These are phyloP conservation scores for Backusella parvicylindrica DNA, from an alignment of 192 early-diverging fungal genomes.

Conservation along the genomic window DNA sequence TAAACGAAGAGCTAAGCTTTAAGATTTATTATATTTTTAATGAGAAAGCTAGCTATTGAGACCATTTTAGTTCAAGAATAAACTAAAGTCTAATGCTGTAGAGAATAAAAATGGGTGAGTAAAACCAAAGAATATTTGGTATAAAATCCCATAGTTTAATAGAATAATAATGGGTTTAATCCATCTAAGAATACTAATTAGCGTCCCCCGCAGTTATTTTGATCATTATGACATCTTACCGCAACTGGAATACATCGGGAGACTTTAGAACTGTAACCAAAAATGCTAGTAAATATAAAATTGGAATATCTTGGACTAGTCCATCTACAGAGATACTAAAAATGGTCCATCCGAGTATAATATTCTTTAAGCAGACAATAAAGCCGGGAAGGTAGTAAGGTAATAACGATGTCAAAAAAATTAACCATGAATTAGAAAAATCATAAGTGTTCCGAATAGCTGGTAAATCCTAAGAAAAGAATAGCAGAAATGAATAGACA, in stretches of 20 bases:
- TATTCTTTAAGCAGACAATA: conserved; percentile 7
- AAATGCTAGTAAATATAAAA: not conserved
- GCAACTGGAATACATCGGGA: not conserved
- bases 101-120: conserved; percentile 51
- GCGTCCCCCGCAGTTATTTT: not conserved
- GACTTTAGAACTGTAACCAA: not conserved
- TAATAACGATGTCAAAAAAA: conserved; percentile 5
- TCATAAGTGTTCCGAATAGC: not conserved
- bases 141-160: not conserved
- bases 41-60: too few species aligned
- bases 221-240: not conserved
- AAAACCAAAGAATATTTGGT: conserved; percentile 1
- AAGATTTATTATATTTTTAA: too few species aligned
- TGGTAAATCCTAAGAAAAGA: conserved; percentile 4
- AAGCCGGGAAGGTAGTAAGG: conserved; percentile 7
- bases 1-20: too few species aligned
- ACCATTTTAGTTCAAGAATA: too few species aligned
- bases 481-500: not conserved
- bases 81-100: not conserved
- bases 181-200: not conserved
- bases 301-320: not conserved
- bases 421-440: not conserved
- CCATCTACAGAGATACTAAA: not conserved
- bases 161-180: not conserved
- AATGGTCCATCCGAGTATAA: conserved; percentile 1